Percentiles rank a stretch among this genome's conserved stretches.
Evolutionary conservation across 2,329 filamentous ascomycete genomes (phyloP).

Genomic region (Aphanoascus verrucosus): DNA sequence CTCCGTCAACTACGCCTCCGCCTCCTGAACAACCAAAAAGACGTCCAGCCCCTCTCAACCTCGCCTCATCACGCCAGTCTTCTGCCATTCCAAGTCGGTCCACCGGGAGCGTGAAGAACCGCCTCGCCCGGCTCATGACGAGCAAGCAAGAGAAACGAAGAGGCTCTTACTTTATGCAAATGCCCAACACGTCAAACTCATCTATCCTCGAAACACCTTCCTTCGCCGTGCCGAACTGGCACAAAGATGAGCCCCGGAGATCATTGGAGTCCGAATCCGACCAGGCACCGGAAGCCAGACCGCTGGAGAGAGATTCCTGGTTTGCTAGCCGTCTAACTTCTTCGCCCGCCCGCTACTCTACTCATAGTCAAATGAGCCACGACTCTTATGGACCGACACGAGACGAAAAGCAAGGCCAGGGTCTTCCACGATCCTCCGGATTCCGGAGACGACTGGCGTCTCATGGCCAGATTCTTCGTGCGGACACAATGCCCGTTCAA

Average conservation of each 20-base stretch:
- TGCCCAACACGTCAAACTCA: conserved; percentile 1
- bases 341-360: not conserved
- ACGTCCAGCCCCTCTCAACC: conserved; percentile 6
- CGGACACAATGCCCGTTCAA: not conserved
- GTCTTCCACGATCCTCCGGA: not conserved
- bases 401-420: not conserved
- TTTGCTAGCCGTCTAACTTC: not conserved
- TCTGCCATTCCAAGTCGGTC: conserved; percentile 1
- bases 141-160: conserved; percentile 10
- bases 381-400: not conserved
- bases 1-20: conserved; percentile 1
- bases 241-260: not conserved
- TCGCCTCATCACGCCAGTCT: not conserved
- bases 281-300: not conserved
- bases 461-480: not conserved
- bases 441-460: conserved; percentile 2
- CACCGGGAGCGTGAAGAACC: conserved; percentile 8
- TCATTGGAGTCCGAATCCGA: conserved; percentile 2
- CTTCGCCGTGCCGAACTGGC: conserved; percentile 8
- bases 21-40: conserved; percentile 12
- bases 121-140: conserved; percentile 10
- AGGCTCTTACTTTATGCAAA: conserved; percentile 8
- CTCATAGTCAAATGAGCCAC: conserved; percentile 3
- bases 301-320: not conserved
- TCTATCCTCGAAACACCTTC: conserved; percentile 8